Conservation (phyloP, 179 eudicot genomes). For the Silene vulgaris region DNA sequence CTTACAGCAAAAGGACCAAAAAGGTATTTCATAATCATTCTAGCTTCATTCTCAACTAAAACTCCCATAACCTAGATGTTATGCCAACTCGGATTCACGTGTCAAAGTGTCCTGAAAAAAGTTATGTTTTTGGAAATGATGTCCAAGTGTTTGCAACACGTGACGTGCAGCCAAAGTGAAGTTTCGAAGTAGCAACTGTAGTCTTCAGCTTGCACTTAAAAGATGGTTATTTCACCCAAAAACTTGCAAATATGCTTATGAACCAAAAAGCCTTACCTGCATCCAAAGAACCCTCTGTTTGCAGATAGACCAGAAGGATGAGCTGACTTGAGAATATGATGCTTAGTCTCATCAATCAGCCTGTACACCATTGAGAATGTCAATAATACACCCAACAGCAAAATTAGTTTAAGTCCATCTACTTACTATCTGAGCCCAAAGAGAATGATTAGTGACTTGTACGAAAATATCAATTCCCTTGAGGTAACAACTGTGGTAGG, state of each 20-base stretch:
- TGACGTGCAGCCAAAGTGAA: neutral
- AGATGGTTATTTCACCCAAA: neutral
- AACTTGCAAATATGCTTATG: neutral
- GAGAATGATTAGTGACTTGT: neutral
- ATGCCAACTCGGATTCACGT: too few relatives aligned
- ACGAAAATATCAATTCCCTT: neutral
- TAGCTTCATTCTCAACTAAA: neutral
- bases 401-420: neutral
- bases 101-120: too few relatives aligned
- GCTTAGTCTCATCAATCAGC: constrained; percentile 74
- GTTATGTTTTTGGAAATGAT: neutral
- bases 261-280: constrained; percentile 53
- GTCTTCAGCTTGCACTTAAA: neutral
- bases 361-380: constrained; percentile 31
- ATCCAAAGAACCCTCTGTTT: constrained; percentile 91
- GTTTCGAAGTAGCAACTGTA: neutral
- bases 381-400: neutral
- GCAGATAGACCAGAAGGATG: constrained; percentile 99
- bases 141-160: neutral
- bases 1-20: neutral
- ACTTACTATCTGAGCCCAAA: neutral
- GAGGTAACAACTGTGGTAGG: neutral
- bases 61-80: neutral
- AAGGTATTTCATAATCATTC: neutral
- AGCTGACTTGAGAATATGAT: constrained; percentile 84